Conservation (phyloP, 2,329 filamentous ascomycete species). For the Ceratocystis huliohia region DNA sequence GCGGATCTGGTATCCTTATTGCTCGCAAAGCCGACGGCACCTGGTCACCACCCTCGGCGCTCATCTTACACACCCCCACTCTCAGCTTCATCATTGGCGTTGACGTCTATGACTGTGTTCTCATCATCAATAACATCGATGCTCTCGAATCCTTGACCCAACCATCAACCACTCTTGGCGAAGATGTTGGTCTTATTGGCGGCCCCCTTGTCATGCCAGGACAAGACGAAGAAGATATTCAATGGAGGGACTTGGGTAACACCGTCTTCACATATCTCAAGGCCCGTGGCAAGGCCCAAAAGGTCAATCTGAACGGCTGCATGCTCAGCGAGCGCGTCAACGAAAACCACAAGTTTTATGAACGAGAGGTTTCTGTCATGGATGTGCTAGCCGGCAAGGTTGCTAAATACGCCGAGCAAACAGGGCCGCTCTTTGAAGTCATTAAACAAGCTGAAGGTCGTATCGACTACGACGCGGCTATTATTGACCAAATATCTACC, state of each 20-base stretch:
- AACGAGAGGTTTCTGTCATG: slow-evolving; percentile 37
- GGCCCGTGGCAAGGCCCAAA: slow-evolving; percentile 42
- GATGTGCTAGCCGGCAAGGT: slow-evolving; percentile 47
- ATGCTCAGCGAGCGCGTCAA: slow-evolving; percentile 44
- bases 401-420: slow-evolving; percentile 41
- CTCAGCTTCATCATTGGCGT: slow-evolving; percentile 83
- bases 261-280: slow-evolving; percentile 48
- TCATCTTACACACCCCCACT: slow-evolving; percentile 78
- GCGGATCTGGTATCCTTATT: slow-evolving; percentile 77
- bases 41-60: slow-evolving; percentile 84
- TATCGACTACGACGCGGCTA: slow-evolving; percentile 53
- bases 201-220: slow-evolving; percentile 56
- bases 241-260: slow-evolving; percentile 41
- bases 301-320: slow-evolving; percentile 44
- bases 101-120: slow-evolving; percentile 90
- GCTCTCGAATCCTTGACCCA: slow-evolving; percentile 76
- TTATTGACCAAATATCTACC: slow-evolving; percentile 51
- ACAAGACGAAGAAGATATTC: slow-evolving; percentile 38
- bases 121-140: slow-evolving; percentile 78
- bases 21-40: slow-evolving; percentile 72
- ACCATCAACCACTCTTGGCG: slow-evolving; percentile 65
- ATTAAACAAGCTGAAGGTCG: slow-evolving; percentile 81
- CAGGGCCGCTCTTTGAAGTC: slow-evolving; percentile 58
- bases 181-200: slow-evolving; percentile 62
- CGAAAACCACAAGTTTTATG: slow-evolving; percentile 49